Conservation (phyloP, 2,329 filamentous ascomycete genomes). For the Pseudopithomyces chartarum region DNA sequence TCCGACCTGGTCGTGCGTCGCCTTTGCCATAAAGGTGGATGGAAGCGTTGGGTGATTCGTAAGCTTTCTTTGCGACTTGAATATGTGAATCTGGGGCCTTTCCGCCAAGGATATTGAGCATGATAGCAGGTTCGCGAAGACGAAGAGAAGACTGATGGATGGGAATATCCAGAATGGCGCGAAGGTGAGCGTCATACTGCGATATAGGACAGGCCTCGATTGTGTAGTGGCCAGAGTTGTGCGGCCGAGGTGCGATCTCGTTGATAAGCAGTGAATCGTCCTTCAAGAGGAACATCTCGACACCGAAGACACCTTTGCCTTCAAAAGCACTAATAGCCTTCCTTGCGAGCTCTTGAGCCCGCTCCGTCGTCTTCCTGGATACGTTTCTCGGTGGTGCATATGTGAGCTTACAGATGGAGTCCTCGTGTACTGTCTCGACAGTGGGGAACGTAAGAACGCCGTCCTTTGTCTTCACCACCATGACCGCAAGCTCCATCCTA, state of each 20-base stretch:
- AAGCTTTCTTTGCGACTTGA: slow-evolving; percentile 60
- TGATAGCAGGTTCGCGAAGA: slow-evolving; percentile 68
- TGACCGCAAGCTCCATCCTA: slow-evolving; percentile 84
- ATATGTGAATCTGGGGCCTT: slow-evolving; percentile 68
- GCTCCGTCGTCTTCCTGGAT: slow-evolving; percentile 61
- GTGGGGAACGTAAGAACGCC: slow-evolving; percentile 77
- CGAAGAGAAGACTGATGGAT: slow-evolving; percentile 56
- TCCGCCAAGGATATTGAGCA: slow-evolving; percentile 81
- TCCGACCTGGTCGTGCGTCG: slow-evolving; percentile 80
- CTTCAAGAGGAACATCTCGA: slow-evolving; percentile 89
- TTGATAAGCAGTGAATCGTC: slow-evolving; percentile 78
- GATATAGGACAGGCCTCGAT: slow-evolving; percentile 90
- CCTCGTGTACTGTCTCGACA: slow-evolving; percentile 93
- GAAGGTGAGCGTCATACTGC: slow-evolving; percentile 89
- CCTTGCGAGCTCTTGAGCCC: slow-evolving; percentile 76
- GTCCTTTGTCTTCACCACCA: slow-evolving; percentile 90
- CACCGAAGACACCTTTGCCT: slow-evolving; percentile 92
- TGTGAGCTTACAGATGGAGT: slow-evolving; percentile 92
- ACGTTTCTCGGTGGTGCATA: slow-evolving; percentile 83
- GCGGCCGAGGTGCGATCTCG: slow-evolving; percentile 80
- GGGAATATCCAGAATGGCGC: slow-evolving; percentile 76
- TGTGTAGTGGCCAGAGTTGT: slow-evolving; percentile 94
- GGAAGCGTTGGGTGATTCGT: slow-evolving; percentile 62
- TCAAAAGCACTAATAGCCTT: slow-evolving; percentile 79
- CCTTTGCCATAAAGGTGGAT: slow-evolving; percentile 93